phyloP scores from a whole-genome alignment of 1,284 basidiomycete species.

The Pseudozyma sp. region DNA sequence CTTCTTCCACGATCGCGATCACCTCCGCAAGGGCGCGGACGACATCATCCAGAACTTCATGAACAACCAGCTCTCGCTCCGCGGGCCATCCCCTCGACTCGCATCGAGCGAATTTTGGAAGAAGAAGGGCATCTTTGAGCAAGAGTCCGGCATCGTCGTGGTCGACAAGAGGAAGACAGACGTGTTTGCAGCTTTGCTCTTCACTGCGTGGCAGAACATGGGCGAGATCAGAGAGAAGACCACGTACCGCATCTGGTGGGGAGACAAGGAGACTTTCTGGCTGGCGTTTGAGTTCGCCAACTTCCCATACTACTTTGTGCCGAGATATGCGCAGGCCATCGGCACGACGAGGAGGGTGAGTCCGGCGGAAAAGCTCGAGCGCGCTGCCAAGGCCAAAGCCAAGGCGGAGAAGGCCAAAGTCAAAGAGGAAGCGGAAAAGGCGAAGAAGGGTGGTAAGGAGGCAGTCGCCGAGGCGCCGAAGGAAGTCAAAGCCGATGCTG shows the following conservation, averaged over 20 bases:
- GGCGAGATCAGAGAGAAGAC: constrained; percentile 50
- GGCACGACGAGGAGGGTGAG: constrained; percentile 23
- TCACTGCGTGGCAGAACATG: constrained; percentile 55
- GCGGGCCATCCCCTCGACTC: constrained; percentile 38
- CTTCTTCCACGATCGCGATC: constrained; percentile 55
- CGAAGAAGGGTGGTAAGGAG: background rate
- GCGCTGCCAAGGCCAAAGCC: constrained; percentile 17
- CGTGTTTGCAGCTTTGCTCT: constrained; percentile 47
- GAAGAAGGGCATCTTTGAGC: constrained; percentile 52
- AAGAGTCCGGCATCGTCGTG: constrained; percentile 52
- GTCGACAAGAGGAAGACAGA: constrained; percentile 48
- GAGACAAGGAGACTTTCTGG: constrained; percentile 54
- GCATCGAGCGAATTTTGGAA: constrained; percentile 45
- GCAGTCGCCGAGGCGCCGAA: background rate
- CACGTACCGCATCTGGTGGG: constrained; percentile 49
- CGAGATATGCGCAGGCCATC: constrained; percentile 44
- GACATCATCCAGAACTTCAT: constrained; percentile 47
- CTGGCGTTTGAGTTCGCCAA: constrained; percentile 46
- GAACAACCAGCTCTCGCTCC: constrained; percentile 39
- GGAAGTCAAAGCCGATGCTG: background rate
- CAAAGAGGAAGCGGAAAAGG: background rate
- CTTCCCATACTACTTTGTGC: constrained; percentile 53
- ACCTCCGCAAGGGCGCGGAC: constrained; percentile 37
- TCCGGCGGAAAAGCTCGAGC: constrained; percentile 9
- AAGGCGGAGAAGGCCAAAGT: constrained; percentile 13